Evolutionary conservation across 202 grass and related monocot genomes (phyloP), one percentile per base, ranked within the genome.

Genomic region (Carex arenaria): DNA sequence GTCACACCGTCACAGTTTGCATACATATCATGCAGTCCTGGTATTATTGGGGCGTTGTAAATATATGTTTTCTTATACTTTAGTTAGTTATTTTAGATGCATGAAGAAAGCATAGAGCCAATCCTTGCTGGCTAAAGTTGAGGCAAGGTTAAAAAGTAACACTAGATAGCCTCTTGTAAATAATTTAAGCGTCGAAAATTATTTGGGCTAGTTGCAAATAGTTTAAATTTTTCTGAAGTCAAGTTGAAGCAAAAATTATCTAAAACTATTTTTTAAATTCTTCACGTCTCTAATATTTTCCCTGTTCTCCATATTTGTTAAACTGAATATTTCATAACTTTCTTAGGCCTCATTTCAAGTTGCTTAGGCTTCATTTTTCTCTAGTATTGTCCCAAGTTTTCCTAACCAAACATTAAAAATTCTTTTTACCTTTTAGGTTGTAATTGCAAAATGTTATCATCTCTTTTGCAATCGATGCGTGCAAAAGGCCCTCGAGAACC

Each of bases 381-480:
- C 47, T 3, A 51, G 3, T 51, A 51, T 51, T 13, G 47, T 51
- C 3, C 47, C 11, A 60, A 60, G n/a, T 20, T 42, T 6, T 74
- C 31, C 32, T 78, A 53, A 36, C 2, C n/a, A 78, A 72, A 77
- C 28, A 78, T 14, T 52, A 34, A 10, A 66, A 66, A 63, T 55
- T 72, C 10, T 81, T 79, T 78, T 66, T 67, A 53, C 11, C 3
- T 43, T 89, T 84, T 87, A 97, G 94, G 91, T 94, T 72, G 94
- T 97, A 34, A 92, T 97, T 92, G 86, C 91, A 47, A 97, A 97
- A 82, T 97, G 94, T 70, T 97, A 94, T 74, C 94, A 97, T 92
- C 87, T 97, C 12, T 97, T 97, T 85, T 97, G 94, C 68, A 88
- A 89, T 86, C 91, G 85, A 55, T 97, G 94, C 43, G 78, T 97